phyloP scores from a whole-genome alignment of 371 early-diverging fungal species.

The Mortierella sp. region DNA sequence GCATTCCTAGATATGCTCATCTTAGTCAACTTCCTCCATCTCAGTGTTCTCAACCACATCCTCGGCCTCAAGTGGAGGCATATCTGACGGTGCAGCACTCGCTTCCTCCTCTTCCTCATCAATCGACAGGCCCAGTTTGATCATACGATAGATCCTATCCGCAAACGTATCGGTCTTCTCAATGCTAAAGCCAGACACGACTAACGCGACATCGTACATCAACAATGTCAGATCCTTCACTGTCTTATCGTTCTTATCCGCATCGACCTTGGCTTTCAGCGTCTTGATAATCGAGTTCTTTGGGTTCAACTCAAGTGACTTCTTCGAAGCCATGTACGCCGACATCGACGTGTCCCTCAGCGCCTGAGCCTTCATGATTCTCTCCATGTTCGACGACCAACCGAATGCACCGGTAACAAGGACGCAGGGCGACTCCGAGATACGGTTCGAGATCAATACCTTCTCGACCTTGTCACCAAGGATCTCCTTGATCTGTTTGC shows the following conservation, averaged over 20 bases:
- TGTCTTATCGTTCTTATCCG: conserved; percentile 95
- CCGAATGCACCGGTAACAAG: conserved; percentile 98
- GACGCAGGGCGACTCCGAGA: conserved; percentile 96
- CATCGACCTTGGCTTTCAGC: conserved; percentile 85
- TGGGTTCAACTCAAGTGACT: conserved; percentile 97
- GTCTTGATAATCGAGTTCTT: conserved; percentile 91
- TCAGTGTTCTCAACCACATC: conserved; percentile 81
- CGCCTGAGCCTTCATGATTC: conserved; percentile 99
- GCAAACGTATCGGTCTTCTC: conserved; percentile 94
- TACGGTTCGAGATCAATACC: conserved; percentile 95
- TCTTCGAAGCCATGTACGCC: conserved; percentile 97
- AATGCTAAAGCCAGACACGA: conserved; percentile 95
- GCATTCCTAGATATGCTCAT: no score
- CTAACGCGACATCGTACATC: conserved; percentile 91
- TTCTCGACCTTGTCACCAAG: conserved; percentile 99
- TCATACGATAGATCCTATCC: conserved; percentile 96
- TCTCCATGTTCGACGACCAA: conserved; percentile 99
- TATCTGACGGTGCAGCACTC: conserved; percentile 63
- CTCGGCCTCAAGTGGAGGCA: conserved; percentile 70
- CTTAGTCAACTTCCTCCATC: conserved; percentile 97
- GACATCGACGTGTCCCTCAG: conserved; percentile 97
- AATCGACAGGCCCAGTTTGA: conserved; percentile 94
- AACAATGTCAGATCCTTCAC: conserved; percentile 93
- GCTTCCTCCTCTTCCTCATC: conserved; percentile 76
- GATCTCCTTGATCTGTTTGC: conserved; percentile 87